A percentile compares a stretch with the other conserved stretches of the same genome.
phyloP scores from a whole-genome alignment of 768 basidiomycete genomes.

The Kwoniella sp. region DNA sequence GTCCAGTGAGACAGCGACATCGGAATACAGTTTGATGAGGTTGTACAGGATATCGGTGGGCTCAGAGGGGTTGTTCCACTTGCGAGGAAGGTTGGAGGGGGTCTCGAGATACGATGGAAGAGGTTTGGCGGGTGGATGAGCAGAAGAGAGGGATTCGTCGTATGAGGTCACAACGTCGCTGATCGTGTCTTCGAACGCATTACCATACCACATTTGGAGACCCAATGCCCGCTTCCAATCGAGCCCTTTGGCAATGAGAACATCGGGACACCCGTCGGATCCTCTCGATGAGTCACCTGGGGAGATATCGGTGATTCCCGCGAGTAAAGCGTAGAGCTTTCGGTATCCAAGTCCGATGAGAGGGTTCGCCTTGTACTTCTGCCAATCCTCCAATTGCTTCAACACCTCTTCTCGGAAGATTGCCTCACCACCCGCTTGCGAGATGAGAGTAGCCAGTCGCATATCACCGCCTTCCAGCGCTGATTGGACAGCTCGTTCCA shows the following conservation, averaged over 20 bases:
- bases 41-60: constrained; percentile 72
- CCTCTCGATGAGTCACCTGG: constrained; percentile 61
- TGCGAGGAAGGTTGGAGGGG: constrained; percentile 9
- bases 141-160: constrained; percentile 56
- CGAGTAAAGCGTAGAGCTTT: constrained; percentile 79
- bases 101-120: constrained; percentile 49
- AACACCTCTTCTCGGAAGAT: constrained; percentile 72
- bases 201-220: constrained; percentile 83
- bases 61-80: constrained; percentile 32
- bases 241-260: constrained; percentile 69
- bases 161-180: constrained; percentile 70
- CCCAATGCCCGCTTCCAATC: constrained; percentile 97
- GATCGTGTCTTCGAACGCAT: constrained; percentile 65
- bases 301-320: constrained; percentile 69
- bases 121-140: constrained; percentile 49
- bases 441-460: constrained; percentile 83
- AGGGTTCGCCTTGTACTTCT: constrained; percentile 70
- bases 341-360: constrained; percentile 70
- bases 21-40: constrained; percentile 73
- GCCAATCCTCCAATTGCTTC: constrained; percentile 80
- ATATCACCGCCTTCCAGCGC: constrained; percentile 76
- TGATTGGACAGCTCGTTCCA: constrained; percentile 75
- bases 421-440: constrained; percentile 74
- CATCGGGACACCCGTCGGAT: constrained; percentile 60
- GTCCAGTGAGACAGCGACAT: constrained; percentile 71